Conservation (phyloP, 1,284 basidiomycete species). For the Ceratobasidium sp. region DNA sequence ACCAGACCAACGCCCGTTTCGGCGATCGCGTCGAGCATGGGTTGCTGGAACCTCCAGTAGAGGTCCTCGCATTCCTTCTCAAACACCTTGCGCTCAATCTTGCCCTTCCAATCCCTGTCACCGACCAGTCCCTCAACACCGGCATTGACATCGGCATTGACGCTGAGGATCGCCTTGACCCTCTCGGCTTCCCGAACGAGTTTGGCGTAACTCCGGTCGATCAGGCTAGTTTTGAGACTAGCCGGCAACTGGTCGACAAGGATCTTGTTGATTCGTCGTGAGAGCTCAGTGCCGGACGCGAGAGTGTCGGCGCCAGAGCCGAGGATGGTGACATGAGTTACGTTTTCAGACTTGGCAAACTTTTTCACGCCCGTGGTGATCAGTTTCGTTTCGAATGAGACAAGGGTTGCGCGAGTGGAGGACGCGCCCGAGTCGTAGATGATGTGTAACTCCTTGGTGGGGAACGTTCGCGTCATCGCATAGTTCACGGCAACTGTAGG, state of each 20-base stretch:
- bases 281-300: conserved; percentile 83
- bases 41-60: conserved; percentile 68
- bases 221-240: conserved; percentile 64
- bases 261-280: conserved; percentile 83
- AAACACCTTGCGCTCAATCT: conserved; percentile 77
- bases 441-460: conserved; percentile 79
- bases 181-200: conserved; percentile 92
- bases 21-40: conserved; percentile 78
- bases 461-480: conserved; percentile 92
- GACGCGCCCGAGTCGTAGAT: conserved; percentile 95
- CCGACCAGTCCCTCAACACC: conserved; percentile 86
- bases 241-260: conserved; percentile 73
- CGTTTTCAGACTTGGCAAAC: conserved; percentile 53
- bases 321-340: conserved; percentile 68
- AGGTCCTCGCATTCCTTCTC: conserved; percentile 75
- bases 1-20: conserved; percentile 74
- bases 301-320: conserved; percentile 83
- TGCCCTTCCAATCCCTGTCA: conserved; percentile 89
- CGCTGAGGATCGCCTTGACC: conserved; percentile 92
- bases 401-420: conserved; percentile 85
- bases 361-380: conserved; percentile 56
- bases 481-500: conserved; percentile 84
- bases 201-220: conserved; percentile 86
- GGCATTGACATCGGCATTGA: conserved; percentile 81
- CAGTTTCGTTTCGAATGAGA: conserved; percentile 65